Evolutionary conservation across 2,329 filamentous ascomycete genomes (phyloP).

Genomic region (Pseudocercospora macadamiae): DNA sequence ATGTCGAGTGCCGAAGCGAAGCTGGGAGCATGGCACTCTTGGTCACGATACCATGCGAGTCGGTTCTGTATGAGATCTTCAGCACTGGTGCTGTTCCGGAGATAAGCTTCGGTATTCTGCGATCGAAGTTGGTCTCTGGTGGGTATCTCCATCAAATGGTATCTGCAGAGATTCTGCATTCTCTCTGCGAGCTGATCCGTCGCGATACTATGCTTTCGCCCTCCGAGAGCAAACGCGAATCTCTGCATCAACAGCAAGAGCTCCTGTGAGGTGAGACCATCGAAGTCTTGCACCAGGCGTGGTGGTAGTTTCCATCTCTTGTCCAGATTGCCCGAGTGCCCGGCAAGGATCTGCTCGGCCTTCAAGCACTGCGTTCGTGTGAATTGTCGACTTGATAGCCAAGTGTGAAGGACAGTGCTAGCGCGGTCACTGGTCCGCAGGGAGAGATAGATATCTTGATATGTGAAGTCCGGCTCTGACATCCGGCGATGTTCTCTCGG

Average conservation of each 20-base stretch:
- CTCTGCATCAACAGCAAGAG: conserved; percentile 9
- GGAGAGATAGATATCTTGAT: conserved; percentile 47
- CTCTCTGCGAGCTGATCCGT: not conserved
- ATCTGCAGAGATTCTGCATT: conserved; percentile 4
- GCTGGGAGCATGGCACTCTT: conserved; percentile 43
- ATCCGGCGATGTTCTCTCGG: not conserved
- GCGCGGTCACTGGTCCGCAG: conserved; percentile 48
- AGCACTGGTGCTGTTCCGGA: conserved; percentile 42
- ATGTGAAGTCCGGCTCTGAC: conserved; percentile 24
- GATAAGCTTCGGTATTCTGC: conserved; percentile 43
- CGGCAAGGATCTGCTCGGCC: conserved; percentile 10
- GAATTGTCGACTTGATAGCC: conserved; percentile 39
- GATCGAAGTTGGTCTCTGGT: conserved; percentile 20
- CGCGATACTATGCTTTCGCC: not conserved
- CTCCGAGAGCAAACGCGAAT: not conserved
- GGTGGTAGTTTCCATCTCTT: conserved; percentile 9
- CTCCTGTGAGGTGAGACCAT: conserved; percentile 9
- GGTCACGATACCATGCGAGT: conserved; percentile 45
- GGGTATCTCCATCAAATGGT: conserved; percentile 33
- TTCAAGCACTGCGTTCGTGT: conserved; percentile 14
- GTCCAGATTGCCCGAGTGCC: not conserved
- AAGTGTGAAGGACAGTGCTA: conserved; percentile 51
- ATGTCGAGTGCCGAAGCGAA: conserved; percentile 39
- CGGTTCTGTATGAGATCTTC: conserved; percentile 32
- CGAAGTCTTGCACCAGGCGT: conserved; percentile 9